A percentile compares a stretch with the other conserved stretches of the same genome.
Conservation (phyloP, 2,329 filamentous ascomycete species). For the Phyllosticta citriasiana region DNA sequence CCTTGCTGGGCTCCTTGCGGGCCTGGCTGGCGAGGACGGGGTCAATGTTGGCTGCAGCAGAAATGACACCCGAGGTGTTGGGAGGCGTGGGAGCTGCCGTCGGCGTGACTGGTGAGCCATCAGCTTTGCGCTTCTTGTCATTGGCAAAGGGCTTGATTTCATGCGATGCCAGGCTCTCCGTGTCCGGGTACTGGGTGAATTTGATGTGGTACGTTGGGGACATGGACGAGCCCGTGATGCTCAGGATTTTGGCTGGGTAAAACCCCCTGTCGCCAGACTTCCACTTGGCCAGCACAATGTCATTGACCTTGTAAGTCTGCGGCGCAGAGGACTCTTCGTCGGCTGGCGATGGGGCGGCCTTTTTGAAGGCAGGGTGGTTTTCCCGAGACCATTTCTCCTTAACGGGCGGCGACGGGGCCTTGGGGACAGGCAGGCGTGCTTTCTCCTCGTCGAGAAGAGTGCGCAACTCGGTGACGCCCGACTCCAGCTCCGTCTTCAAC, state of each 20-base stretch:
- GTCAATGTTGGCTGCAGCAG: slow-evolving; percentile 57
- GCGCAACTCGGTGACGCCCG: slow-evolving; percentile 69
- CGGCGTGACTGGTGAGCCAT: slow-evolving; percentile 52
- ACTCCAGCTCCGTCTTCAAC: slow-evolving; percentile 71
- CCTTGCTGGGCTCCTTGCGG: slow-evolving; percentile 53
- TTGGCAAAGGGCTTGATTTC: slow-evolving; percentile 23
- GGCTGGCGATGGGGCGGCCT: slow-evolving; percentile 29
- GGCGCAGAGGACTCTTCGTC: slow-evolving; percentile 3
- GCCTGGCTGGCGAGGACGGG: slow-evolving; percentile 55
- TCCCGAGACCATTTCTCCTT: slow-evolving; percentile 61
- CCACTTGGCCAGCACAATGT: slow-evolving; percentile 86
- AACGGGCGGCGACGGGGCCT: slow-evolving; percentile 29
- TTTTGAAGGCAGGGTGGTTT: slow-evolving; percentile 64
- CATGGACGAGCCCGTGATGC: slow-evolving; percentile 83
- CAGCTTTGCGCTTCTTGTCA: slow-evolving; percentile 67
- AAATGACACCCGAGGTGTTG: slow-evolving; percentile 46
- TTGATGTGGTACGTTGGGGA: slow-evolving; percentile 90
- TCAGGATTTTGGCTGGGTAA: slow-evolving; percentile 87
- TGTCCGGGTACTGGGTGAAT: slow-evolving; percentile 86
- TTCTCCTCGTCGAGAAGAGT: slow-evolving; percentile 73
- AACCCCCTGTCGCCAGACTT: slow-evolving; percentile 77
- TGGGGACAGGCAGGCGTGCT: slow-evolving; percentile 42
- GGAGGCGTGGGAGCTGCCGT: slow-evolving; percentile 32
- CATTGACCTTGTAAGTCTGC: slow-evolving; percentile 65
- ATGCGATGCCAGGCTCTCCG: slow-evolving; percentile 56